Evolutionary conservation across 768 basidiomycete species (phyloP).

Genomic region (Naganishia onofrii): DNA sequence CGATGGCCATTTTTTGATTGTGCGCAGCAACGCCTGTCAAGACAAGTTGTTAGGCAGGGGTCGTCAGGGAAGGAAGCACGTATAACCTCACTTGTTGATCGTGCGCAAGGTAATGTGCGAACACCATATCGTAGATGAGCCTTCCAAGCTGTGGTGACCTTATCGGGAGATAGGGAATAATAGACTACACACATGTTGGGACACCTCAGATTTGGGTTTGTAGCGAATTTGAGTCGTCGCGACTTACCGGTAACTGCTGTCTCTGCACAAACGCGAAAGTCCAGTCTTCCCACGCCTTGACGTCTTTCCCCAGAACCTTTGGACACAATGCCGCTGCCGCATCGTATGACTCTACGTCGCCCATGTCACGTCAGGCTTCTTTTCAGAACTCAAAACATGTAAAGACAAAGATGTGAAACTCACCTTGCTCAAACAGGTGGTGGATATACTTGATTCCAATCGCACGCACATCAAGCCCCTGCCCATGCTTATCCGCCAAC

Average conservation of each 20-base stretch:
- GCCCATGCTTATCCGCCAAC: slow-evolving; percentile 57
- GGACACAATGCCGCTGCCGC: slow-evolving; percentile 80
- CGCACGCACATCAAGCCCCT: slow-evolving; percentile 50
- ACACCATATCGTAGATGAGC: slow-evolving; percentile 90
- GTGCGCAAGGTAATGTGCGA: slow-evolving; percentile 76
- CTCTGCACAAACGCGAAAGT: slow-evolving; percentile 85
- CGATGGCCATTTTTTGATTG: slow-evolving; percentile 82
- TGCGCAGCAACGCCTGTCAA: slow-evolving; percentile 67
- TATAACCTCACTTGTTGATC: slow-evolving; percentile 65
- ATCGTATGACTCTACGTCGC: slow-evolving; percentile 59
- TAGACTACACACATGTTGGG: slow-evolving; percentile 58
- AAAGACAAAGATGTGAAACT: slow-evolving; percentile 31
- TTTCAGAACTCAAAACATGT: neutral
- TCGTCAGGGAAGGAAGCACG: neutral
- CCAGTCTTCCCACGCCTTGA: slow-evolving; percentile 90
- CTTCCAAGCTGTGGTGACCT: slow-evolving; percentile 73
- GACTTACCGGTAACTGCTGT: slow-evolving; percentile 69
- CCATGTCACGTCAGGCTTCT: neutral
- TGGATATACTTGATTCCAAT: slow-evolving; percentile 86
- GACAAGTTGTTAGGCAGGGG: neutral
- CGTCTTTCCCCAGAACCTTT: slow-evolving; percentile 76
- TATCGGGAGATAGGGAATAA: slow-evolving; percentile 86
- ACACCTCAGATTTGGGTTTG: neutral
- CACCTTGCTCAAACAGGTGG: slow-evolving; percentile 77
- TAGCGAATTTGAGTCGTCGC: neutral